Base-by-base conservation (phyloP, 768 basidiomycete genomes). In the Macrolepiota dolichaula region DNA sequence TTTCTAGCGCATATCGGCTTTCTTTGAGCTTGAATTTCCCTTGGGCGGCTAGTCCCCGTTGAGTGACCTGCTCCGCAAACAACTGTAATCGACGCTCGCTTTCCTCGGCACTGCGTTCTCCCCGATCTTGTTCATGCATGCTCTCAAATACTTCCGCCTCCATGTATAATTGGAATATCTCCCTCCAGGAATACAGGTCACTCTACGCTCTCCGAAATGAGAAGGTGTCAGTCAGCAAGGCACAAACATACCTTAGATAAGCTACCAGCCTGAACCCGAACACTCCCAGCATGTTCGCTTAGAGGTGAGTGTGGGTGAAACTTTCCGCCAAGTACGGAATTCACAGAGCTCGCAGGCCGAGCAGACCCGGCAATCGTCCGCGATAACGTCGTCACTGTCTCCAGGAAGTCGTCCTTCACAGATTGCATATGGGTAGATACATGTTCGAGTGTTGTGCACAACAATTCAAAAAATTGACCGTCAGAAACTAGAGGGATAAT, bases 121-220 rank as follows among this genome's bases (percentile, higher is more conserved):
- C 92, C 3, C 87, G 72, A 51, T 79, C 76, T 1, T 79, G 68
- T 70, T 95, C 94, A 13, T 77, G 71, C 11, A 84, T 71, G 37
- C 83, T 84, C 70, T 96, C 94, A 66, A 96, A 97, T 1, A 97
- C 84, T 66, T 95, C 89, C 0, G 85, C 78, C 66, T 96, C 94
- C 51, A 89, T 79, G 72, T 96, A 97, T 2, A 96, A 73, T 61
- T 87, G 86, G 68, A 98, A 96, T 29, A 97, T 88, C 73, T 93
- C 87, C 24, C 96, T 78, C 96, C 96, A 97, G 5, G 85, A 81
- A 69, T 92, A 94, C 7, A 98, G 73, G 66, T 98, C 95, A 11
- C 76, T 80, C 80, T 82, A 46, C 25, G 24, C 52, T 7, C 19
- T 59, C 10, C 56, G 35, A 19, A 44, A 38, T 38, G 38, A 17